phyloP scores from a whole-genome alignment of 2,329 filamentous ascomycete genomes.

The Tolypocladium endophyticum region DNA sequence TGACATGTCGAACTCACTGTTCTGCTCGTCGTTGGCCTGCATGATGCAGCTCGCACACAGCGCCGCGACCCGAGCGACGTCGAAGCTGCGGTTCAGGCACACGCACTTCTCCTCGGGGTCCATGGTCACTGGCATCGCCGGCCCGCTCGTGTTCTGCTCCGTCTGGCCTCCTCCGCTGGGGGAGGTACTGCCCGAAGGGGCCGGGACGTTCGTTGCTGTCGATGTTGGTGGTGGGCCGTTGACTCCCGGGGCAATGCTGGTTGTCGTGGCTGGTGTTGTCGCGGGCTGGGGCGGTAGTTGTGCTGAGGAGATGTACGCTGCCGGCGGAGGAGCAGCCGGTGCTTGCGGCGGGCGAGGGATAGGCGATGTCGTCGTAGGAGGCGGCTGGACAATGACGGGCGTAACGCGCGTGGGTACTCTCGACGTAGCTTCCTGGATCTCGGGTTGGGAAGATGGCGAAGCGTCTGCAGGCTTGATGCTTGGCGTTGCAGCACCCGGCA shows the following conservation, averaged over 20 bases:
- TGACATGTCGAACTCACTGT: slow-evolving; percentile 15
- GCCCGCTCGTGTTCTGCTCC: background rate
- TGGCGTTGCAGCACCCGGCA: background rate
- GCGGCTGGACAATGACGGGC: background rate
- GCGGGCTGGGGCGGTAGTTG: background rate
- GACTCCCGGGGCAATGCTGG: background rate
- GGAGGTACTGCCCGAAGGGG: background rate
- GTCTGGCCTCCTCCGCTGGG: background rate
- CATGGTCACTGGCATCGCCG: background rate
- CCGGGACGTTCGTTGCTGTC: background rate
- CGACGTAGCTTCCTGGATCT: background rate
- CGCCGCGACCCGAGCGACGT: slow-evolving; percentile 25
- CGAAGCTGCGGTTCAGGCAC: slow-evolving; percentile 27
- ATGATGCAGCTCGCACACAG: slow-evolving; percentile 28
- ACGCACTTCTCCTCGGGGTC: slow-evolving; percentile 24
- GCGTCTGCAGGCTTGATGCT: background rate
- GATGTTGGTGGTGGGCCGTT: background rate
- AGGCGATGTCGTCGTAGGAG: background rate
- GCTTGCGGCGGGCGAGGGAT: background rate
- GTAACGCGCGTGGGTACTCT: background rate
- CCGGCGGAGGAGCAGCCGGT: background rate
- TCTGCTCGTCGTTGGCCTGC: slow-evolving; percentile 17
- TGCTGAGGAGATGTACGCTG: background rate
- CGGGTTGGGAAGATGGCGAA: background rate
- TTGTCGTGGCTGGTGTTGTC: background rate